Percentiles rank a stretch among this genome's conserved stretches.
Evolutionary conservation across 75 land plant genomes (phyloP).

Genomic region (Ceratopteris richardii): DNA sequence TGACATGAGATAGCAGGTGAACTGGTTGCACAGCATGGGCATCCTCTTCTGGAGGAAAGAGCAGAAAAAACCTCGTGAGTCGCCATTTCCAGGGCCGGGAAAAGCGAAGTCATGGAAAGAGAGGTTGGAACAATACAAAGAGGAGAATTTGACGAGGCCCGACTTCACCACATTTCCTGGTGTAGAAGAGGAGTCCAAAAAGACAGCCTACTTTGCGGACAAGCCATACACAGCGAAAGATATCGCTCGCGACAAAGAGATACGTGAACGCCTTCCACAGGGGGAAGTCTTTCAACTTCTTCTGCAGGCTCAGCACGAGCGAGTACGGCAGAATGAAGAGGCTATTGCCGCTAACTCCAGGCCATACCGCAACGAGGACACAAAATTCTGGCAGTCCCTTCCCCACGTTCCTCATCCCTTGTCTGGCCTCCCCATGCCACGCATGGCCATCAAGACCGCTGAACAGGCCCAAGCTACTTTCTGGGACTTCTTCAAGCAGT

Average conservation of each 20-base stretch:
- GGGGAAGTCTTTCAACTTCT: constrained; percentile 27
- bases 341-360: constrained; percentile 8
- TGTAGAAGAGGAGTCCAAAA: constrained; percentile 42
- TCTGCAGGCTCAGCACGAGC: constrained; percentile 35
- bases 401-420: constrained; percentile 54
- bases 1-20: background rate
- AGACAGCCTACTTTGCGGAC: constrained; percentile 34
- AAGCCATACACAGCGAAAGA: constrained; percentile 41
- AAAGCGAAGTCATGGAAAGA: background rate
- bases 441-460: constrained; percentile 42
- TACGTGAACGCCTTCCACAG: constrained; percentile 30
- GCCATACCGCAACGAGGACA: constrained; percentile 61
- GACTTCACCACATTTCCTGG: constrained; percentile 42
- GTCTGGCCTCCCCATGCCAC: constrained; percentile 66
- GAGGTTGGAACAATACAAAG: constrained; percentile 44
- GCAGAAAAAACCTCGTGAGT: background rate
- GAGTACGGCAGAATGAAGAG: constrained; percentile 33
- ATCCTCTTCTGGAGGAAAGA: constrained; percentile 13
- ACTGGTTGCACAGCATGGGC: background rate
- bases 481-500: constrained; percentile 85
- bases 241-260: constrained; percentile 39
- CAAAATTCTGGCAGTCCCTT: constrained; percentile 58
- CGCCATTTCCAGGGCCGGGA: too few species aligned
- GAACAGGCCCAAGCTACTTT: constrained; percentile 61
- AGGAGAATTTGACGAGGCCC: constrained; percentile 38